Evolutionary conservation across 257 asterid species (phyloP).

Genomic region (Gynochthodes officinalis): DNA sequence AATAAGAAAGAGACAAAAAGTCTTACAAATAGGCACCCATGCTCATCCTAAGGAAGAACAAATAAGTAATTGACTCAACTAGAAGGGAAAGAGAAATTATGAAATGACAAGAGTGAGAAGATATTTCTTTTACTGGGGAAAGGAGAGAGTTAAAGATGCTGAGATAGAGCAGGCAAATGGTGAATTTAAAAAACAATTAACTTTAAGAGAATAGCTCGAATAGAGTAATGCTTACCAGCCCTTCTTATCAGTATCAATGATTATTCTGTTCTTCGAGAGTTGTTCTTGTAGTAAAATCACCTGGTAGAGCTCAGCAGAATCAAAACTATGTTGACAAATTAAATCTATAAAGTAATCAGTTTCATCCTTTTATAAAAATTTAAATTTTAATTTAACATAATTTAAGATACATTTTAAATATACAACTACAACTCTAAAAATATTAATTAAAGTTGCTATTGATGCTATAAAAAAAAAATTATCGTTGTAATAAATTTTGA

Average conservation of each 20-base stretch:
- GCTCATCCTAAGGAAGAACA: background rate
- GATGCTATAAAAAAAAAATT: no score
- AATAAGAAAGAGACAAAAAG: background rate
- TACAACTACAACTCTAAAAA: no score
- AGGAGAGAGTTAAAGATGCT: background rate
- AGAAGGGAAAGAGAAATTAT: background rate
- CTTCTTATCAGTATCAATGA: conserved; percentile 83
- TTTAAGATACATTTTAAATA: no score
- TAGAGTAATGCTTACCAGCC: conserved; percentile 59
- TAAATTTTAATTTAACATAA: no score
- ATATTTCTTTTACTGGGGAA: background rate
- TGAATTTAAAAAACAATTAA: background rate
- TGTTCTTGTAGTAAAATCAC: conserved; percentile 96
- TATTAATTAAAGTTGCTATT: no score
- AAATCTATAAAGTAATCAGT: no score
- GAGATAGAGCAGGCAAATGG: conserved; percentile 1
- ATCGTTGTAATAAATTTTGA: no score
- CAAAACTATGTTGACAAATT: conserved; percentile 8
- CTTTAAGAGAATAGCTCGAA: background rate
- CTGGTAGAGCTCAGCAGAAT: conserved; percentile 32
- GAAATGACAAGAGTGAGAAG: background rate
- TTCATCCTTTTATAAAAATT: no score
- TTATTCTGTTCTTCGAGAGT: conserved; percentile 93
- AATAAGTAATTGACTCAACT: background rate
- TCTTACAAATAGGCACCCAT: background rate